Base-by-base conservation (phyloP, 108 stramenopile species). In the Ochromonas danica region DNA sequence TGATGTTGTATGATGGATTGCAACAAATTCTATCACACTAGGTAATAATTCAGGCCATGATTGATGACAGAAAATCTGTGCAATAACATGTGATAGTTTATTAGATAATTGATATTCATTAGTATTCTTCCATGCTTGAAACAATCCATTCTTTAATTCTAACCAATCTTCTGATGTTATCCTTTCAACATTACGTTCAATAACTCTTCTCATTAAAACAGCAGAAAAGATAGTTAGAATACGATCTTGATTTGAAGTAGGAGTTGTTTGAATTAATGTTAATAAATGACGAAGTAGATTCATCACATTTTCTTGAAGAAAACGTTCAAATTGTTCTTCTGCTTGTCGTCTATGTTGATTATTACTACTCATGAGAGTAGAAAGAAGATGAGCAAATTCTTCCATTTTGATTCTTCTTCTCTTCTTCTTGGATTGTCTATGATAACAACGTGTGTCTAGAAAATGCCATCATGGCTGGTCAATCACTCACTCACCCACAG, bases 31-130 rank as follows among this genome's bases (percentile, higher is more conserved):
- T 36, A 75, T 33, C 6, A 75, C 25, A 27, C 40, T 22, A 17
- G 72, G 72, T 14, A 75, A 28, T 27, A 75, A 36, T 10, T 75
- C 40, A 6, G 17, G 14, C 72, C 72, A 75, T 28, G 27, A 41
- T 60, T 3, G 3, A 33, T 42, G 14, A 6, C 14, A 45, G 3
- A 33, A 6, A 75, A 33, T 30, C 38, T 75, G 72, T 3, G 72
- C 72, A 36, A 75, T 27, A 38, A 75, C 6, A 41, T 75, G 72
- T 35, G 72, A 27, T 6, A 75, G 41, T 36, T 33, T 39, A 3
- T 22, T 38, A 14, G 14, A 22, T 17, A 70, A 10, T 14, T 40
- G 39, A 70, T 10, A 31, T 10, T 17, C 40, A 10, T 10, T 17
- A 31, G 14, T 31, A 17, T 40, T 10, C 22, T 38, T 70, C 67